A percentile compares a stretch with the other conserved stretches of the same genome.
Evolutionary conservation across 2,329 filamentous ascomycete species (phyloP).

Genomic region (Ascochyta lentis): DNA sequence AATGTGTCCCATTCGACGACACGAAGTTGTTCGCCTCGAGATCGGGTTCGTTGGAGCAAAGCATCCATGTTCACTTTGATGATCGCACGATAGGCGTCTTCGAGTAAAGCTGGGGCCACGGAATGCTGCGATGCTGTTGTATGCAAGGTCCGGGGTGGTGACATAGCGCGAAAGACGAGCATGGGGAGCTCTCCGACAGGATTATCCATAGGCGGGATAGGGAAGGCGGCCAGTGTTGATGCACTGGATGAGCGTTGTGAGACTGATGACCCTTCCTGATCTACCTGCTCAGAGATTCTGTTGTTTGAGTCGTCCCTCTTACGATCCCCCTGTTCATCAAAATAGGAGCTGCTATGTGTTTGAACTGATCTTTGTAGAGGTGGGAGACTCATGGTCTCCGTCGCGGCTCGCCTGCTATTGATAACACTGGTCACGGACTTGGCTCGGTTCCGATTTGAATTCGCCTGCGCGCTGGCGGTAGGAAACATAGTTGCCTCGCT

Average conservation of each 20-base stretch:
- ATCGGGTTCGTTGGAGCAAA: slow-evolving; percentile 19
- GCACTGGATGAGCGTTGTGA: slow-evolving; percentile 1
- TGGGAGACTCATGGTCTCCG: slow-evolving; percentile 4
- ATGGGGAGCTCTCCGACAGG: slow-evolving; percentile 16
- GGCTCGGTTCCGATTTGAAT: not conserved
- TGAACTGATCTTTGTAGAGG: not conserved
- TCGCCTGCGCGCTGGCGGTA: slow-evolving; percentile 3
- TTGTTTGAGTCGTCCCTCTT: not conserved
- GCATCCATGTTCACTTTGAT: slow-evolving; percentile 15
- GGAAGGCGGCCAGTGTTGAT: slow-evolving; percentile 13
- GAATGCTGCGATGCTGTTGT: not conserved
- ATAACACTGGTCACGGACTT: slow-evolving; percentile 5
- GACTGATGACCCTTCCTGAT: not conserved
- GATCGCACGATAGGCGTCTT: slow-evolving; percentile 15
- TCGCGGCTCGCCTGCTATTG: not conserved
- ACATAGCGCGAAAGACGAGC: slow-evolving; percentile 9
- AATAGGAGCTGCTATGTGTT: not conserved
- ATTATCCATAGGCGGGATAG: slow-evolving; percentile 16
- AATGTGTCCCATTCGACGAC: slow-evolving; percentile 11
- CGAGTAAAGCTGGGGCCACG: not conserved
- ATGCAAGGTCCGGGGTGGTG: not conserved
- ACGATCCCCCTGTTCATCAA: not conserved
- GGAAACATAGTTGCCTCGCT: slow-evolving; percentile 15
- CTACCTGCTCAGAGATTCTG: slow-evolving; percentile 2
- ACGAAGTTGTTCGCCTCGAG: slow-evolving; percentile 14